Conservation (phyloP, 2,329 filamentous ascomycete genomes). For the Sarocladiaceae sp. region DNA sequence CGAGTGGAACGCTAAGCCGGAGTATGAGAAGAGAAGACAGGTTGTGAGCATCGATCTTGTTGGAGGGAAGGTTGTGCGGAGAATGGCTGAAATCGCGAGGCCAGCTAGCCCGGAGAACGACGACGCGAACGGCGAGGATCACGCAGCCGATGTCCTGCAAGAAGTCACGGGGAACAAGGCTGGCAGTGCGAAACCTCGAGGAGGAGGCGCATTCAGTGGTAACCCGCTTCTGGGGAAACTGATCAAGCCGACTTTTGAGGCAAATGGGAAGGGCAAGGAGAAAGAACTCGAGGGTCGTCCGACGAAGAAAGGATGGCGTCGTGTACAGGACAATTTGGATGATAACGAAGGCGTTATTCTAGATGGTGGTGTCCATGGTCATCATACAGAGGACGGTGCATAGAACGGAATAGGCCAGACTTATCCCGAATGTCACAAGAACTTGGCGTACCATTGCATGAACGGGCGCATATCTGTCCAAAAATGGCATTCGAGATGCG, state of each 20-base stretch:
- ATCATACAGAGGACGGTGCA: conserved; percentile 18
- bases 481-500: too few species aligned
- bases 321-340: conserved; percentile 56
- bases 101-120: conserved; percentile 49
- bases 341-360: conserved; percentile 57
- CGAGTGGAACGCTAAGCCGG: conserved; percentile 79
- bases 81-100: conserved; percentile 61
- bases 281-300: conserved; percentile 28
- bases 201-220: conserved; percentile 59
- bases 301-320: conserved; percentile 46
- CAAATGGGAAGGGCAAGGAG: conserved; percentile 44
- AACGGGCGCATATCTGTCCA: too few species aligned
- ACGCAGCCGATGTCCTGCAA: conserved; percentile 25
- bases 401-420: too few species aligned
- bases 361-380: conserved; percentile 50
- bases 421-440: conserved; percentile 15
- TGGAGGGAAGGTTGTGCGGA: conserved; percentile 70
- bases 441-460: background rate
- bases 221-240: conserved; percentile 64
- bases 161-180: conserved; percentile 31
- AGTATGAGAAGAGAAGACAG: conserved; percentile 83
- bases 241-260: conserved; percentile 59
- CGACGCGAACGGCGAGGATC: conserved; percentile 32
- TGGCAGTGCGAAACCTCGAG: conserved; percentile 15
- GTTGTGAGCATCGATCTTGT: conserved; percentile 82